Evolutionary conservation across 164 flowering plant species (phyloP).

Genomic region (Malania oleifera): DNA sequence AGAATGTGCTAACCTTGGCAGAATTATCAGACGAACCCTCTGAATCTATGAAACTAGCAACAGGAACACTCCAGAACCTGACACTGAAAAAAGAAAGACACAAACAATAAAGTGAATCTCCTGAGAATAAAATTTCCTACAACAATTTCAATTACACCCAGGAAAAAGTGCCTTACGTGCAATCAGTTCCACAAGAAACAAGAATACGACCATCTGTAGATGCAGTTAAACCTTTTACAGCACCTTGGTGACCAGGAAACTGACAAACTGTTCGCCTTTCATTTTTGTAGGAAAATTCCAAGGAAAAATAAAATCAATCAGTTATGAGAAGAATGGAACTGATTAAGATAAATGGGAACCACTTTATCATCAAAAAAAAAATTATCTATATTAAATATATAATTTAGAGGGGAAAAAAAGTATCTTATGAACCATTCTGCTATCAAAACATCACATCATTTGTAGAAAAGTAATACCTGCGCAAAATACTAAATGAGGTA

Average conservation of each 20-base stretch:
- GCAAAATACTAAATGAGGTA: too few species aligned
- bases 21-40: constrained; percentile 34
- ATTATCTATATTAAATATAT: too few species aligned
- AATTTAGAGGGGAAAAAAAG: too few species aligned
- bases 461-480: too few species aligned
- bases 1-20: constrained; percentile 38
- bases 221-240: constrained; percentile 79
- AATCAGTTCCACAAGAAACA: constrained; percentile 88
- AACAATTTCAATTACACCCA: not conserved
- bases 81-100: constrained; percentile 73
- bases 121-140: too few species aligned
- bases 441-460: too few species aligned
- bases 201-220: constrained; percentile 87
- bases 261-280: constrained; percentile 80
- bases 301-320: too few species aligned
- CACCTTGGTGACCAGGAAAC: constrained; percentile 90
- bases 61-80: constrained; percentile 85
- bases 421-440: too few species aligned
- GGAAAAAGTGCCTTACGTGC: constrained; percentile 57
- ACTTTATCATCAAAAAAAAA: too few species aligned
- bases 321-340: too few species aligned
- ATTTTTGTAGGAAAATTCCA: too few species aligned
- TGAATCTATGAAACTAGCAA: constrained; percentile 33
- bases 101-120: not conserved
- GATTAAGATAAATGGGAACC: too few species aligned